Base-by-base conservation (phyloP, 257 asterid species). In the Fraxinus quadrangulata region DNA sequence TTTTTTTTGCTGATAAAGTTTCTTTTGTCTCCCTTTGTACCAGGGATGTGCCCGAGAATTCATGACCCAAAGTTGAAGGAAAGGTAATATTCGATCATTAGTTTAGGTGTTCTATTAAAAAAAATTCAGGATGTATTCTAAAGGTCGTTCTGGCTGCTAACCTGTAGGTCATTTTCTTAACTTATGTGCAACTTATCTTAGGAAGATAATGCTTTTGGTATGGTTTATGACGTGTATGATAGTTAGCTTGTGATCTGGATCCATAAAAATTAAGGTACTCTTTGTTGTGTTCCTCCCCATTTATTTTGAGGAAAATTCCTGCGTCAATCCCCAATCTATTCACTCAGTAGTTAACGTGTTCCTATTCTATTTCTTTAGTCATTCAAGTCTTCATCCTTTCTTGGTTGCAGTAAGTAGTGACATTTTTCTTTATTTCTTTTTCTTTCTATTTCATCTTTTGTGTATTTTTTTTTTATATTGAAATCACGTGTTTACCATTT, bases 41-140 rank as follows among this genome's bases (percentile, higher is more conserved):
- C 90, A 96, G 99, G 99, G 34, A 87, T 81, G 4, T 93, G 99
- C 96, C 91, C 94, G 1, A 96, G 90, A 84, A 87, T 93, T 86
- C 99, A 96, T 76, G 99, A 96, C 83, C 92, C 86, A 13, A 95
- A 96, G 90, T 84, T 96, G 89, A 96, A 96, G 81, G 99, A 96
- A 85, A 90, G 98, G 99, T 96, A 90, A 80, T 56, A 7, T 1
- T 6, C 17, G 21, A 51, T 51, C 2, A 4, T 51, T 59, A 19
- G 68, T 66, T 81, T 75, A 63, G 59, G 33, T 69, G 19, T 19
- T 77, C 34, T 14, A 33, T 33, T 4, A 33, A 33, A 30, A 30
- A 30, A 30, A 30, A 33, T 19, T n/a, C 12, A 56, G 66, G 66
- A 7, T 56, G 12, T 8, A 3, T 17, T 56, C 66, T 6, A 8